Base-by-base conservation (phyloP, 768 basidiomycete genomes). In the Suillus discolor region DNA sequence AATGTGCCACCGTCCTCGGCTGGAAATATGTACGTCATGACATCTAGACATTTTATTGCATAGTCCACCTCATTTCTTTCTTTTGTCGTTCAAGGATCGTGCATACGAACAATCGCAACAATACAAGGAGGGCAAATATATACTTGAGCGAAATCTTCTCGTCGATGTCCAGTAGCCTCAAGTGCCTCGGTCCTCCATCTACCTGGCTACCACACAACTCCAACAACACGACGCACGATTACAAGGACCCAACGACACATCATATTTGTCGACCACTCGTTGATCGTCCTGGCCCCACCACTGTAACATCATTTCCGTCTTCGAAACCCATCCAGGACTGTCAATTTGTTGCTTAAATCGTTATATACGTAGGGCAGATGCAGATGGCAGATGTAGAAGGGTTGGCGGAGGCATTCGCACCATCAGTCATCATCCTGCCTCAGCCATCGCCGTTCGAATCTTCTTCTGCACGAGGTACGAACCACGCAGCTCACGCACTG, bases 111-210 rank as follows among this genome's bases (percentile, higher is more conserved):
- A 83, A 13, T 85, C 89, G 9, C 96, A 99, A 85, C 94, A 91
- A 78, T 99, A 99, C 84, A 99, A 99, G 76, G 97, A 99, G 81
- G 95, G 96, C 75, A 96, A 96, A 83, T 97, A 88, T 78, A 99
- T 99, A 76, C 92, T 99, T 68, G 97, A 99, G 80, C 90, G 94
- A 73, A 93, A 92, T 75, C 84, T 94, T 72, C 90, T 94, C 72
- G 84, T 89, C 71, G 93, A 95, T 73, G 93, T 95, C 63, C 91
- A 94, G 81, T 94, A 82, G 78, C 63, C 68, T n/a, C 63, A 65
- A 53, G 63, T 62, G 31, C 63, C 53, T 67, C 55, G 47, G 28
- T 47, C 31, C 42, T 41, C 47, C 57, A 51, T 69, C 62, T 36
- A 44, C 55, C 65, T 66, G 63, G 61, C 51, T 60, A 68, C 65